Evolutionary conservation across 176 grass and related monocot species (phyloP).

Genomic region (Lolium rigidum): DNA sequence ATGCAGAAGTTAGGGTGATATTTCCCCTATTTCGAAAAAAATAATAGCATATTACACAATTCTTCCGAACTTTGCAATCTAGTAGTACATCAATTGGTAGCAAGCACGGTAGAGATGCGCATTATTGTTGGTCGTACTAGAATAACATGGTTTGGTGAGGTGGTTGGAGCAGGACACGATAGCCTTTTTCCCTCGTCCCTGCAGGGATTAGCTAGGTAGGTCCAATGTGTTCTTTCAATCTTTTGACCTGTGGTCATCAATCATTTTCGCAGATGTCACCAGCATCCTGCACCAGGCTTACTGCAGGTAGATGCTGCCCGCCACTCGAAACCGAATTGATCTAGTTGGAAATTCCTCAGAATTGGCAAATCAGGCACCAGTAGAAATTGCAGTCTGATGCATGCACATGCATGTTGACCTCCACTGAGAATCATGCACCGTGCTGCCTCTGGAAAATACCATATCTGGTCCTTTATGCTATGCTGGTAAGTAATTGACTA

Average conservation of each 20-base stretch:
- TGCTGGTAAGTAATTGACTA: neutral
- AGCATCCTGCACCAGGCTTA: neutral
- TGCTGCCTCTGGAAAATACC: neutral
- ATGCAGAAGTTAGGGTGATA: no score
- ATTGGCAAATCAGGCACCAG: neutral
- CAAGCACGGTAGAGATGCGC: neutral
- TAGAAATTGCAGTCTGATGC: neutral
- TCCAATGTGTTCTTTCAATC: neutral
- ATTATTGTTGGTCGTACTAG: neutral
- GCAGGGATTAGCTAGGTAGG: neutral
- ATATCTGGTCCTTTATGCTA: neutral
- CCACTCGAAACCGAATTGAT: neutral
- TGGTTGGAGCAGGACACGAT: constrained; percentile 17
- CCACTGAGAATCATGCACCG: neutral
- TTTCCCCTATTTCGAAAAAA: no score
- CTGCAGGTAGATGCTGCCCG: neutral
- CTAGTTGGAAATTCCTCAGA: neutral
- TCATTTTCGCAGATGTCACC: neutral
- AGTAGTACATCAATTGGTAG: neutral
- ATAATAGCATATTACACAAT: neutral
- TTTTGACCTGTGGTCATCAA: neutral
- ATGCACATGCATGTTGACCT: neutral
- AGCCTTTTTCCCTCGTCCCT: neutral
- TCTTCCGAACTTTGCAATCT: neutral
- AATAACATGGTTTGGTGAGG: constrained; percentile 33